Conservation (phyloP, 2,329 filamentous ascomycete species). For the Hymenoscyphus occultus region DNA sequence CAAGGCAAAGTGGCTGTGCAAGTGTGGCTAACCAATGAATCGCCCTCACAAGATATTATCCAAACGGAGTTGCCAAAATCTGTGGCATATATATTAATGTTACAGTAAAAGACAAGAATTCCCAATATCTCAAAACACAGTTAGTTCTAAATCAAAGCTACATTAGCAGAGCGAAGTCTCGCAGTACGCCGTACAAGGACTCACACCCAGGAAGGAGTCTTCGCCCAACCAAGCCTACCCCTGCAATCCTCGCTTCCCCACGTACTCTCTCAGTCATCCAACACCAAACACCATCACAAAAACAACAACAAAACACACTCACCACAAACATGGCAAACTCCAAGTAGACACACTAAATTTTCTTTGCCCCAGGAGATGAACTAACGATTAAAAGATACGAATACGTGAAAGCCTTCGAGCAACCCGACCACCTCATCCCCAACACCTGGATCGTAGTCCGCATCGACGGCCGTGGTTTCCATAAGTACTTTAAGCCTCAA, state of each 20-base stretch:
- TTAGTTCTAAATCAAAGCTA: no score
- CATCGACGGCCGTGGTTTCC: slow-evolving; percentile 91
- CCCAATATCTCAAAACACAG: no score
- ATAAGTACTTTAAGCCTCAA: slow-evolving; percentile 59
- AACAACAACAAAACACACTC: not conserved
- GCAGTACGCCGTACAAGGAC: no score
- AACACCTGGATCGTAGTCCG: slow-evolving; percentile 96
- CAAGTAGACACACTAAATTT: not conserved
- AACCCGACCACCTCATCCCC: slow-evolving; percentile 72
- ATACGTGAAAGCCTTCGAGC: slow-evolving; percentile 90
- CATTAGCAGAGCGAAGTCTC: no score
- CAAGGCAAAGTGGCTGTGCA: no score
- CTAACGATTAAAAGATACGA: slow-evolving; percentile 63
- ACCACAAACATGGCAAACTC: not conserved
- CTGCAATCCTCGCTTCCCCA: not conserved
- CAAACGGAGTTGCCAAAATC: no score
- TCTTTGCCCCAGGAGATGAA: not conserved
- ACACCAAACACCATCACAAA: not conserved
- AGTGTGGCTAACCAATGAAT: no score
- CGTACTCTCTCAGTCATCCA: not conserved
- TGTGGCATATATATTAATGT: no score
- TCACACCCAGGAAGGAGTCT: not conserved
- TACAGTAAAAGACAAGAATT: no score
- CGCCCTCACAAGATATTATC: no score
- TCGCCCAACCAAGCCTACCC: not conserved